Evolutionary conservation across 768 basidiomycete species (phyloP).

Genomic region (Macrolepiota albuminosa): DNA sequence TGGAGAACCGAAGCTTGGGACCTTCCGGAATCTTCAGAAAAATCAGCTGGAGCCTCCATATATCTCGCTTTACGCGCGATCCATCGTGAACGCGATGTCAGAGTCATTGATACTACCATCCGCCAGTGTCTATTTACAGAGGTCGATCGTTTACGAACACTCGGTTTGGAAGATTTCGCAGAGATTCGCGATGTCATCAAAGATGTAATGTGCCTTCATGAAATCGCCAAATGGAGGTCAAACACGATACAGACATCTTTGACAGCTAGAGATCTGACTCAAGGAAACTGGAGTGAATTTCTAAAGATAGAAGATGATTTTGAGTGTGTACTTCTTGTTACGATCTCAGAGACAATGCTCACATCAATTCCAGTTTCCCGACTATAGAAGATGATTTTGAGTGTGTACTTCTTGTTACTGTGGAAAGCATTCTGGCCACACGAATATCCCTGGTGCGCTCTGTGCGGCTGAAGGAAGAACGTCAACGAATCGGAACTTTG

Average conservation of each 20-base stretch:
- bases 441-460: slow-evolving; percentile 80
- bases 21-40: slow-evolving; percentile 59
- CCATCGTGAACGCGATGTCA: slow-evolving; percentile 68
- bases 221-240: slow-evolving; percentile 64
- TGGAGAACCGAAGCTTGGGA: slow-evolving; percentile 98
- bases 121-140: slow-evolving; percentile 51
- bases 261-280: slow-evolving; percentile 26
- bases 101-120: slow-evolving; percentile 43
- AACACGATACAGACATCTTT: slow-evolving; percentile 28
- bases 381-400: no score
- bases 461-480: slow-evolving; percentile 61
- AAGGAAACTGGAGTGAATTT: slow-evolving; percentile 37
- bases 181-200: slow-evolving; percentile 67
- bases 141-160: slow-evolving; percentile 53
- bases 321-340: slow-evolving; percentile 46
- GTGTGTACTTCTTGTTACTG: no score
- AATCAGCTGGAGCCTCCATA: slow-evolving; percentile 51
- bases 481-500: slow-evolving; percentile 72
- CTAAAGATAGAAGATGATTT: slow-evolving; percentile 48
- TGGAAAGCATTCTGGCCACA: slow-evolving; percentile 78
- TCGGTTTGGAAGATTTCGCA: slow-evolving; percentile 77
- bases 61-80: slow-evolving; percentile 79
- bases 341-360: background rate
- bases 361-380: slow-evolving; percentile 43
- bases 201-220: slow-evolving; percentile 77